Evolutionary conservation across 306 rosid genomes (phyloP).

Genomic region (Quercus berberidifolia): DNA sequence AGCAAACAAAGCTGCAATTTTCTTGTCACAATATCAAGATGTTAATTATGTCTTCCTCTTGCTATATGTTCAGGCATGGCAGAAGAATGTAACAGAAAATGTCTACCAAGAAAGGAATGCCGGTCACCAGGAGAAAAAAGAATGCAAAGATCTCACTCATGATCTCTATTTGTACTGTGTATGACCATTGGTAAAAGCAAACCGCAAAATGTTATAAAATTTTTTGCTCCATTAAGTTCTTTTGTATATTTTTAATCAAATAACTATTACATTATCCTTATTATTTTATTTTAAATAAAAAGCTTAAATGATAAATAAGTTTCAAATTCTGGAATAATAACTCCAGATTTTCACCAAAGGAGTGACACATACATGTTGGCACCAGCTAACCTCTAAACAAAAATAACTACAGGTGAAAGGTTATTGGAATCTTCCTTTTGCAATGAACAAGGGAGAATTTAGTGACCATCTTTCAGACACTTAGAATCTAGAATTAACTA

Average conservation of each 20-base stretch:
- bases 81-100: constrained; percentile 21
- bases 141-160: no score
- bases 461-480: no score
- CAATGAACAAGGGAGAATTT: no score
- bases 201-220: not conserved
- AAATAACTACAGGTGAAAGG: no score
- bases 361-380: no score
- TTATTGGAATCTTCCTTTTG: no score
- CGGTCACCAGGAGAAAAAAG: not conserved
- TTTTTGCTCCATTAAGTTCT: not conserved
- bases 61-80: constrained; percentile 38
- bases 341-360: no score
- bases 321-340: no score
- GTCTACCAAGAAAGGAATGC: not conserved
- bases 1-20: not conserved
- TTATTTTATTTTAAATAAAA: not conserved
- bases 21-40: not conserved
- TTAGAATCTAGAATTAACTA: not conserved
- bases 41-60: not conserved
- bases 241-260: not conserved
- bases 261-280: not conserved
- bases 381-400: no score
- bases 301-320: no score
- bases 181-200: not conserved
- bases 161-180: not conserved